Evolutionary conservation across 1,284 basidiomycete species (phyloP), one percentile per base, ranked within the genome.

Genomic region (Ceratobasidium sp.): DNA sequence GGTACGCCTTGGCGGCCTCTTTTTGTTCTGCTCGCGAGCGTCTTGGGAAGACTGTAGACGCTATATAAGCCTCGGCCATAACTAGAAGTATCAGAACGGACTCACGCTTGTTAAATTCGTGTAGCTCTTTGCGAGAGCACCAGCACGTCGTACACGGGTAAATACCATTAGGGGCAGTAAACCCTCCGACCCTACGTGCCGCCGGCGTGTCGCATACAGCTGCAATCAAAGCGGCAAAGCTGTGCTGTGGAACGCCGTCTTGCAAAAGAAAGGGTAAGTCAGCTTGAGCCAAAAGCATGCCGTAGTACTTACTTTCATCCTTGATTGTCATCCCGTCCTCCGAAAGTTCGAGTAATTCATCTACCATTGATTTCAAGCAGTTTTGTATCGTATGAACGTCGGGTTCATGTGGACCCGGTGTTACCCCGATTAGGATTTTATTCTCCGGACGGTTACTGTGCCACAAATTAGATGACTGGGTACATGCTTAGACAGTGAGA

Each of bases 351-450:
- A 64, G 33, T 33, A 64, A n/a, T 42, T 64, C 10, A n/a, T 33
- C 26, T 5, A 64, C 61, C 26, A 64, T 28, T 15, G 33, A 15
- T 15, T 64, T n/a, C 26, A 64, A 40, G 38, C 7, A 64, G 38
- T 64, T 64, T 12, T 64, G 7, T 7, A 64, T 64, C 10, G 28
- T 64, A 28, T 64, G 13, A 4, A 40, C 26, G n/a, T 64, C 40
- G 10, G 61, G 13, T 40, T 64, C 61, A 40, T 64, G 61, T 40
- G 38, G 61, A 28, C 61, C 61, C 13, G 61, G 61, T 7, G 38
- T 64, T 7, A 64, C 61, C 7, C 61, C 61, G n/a, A 64, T 28
- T 33, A 64, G 61, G 38, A 64, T 64, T 64, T 64, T 64, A n/a
- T 64, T 64, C 38, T 64, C 38, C 10, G 61, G 61, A 7, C n/a